A percentile compares a stretch with the other conserved stretches of the same genome.
These are phyloP conservation scores for Candida orba DNA, from an alignment of 805 yeast genomes.

Conservation along the genomic window DNA sequence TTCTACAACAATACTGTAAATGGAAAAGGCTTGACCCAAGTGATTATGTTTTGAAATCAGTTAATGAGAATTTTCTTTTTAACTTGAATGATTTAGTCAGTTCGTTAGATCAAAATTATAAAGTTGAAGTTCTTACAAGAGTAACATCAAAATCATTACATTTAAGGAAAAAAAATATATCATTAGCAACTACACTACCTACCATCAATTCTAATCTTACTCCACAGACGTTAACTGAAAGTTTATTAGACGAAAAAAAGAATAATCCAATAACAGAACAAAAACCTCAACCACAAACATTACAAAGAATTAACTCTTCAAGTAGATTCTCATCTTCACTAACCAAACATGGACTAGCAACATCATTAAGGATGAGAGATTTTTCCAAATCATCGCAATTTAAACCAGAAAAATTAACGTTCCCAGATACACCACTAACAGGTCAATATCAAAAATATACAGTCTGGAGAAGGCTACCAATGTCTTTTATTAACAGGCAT, in stretches of 20 bases:
- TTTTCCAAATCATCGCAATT: constrained; percentile 24
- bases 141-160: constrained; percentile 32
- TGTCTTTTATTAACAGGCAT: constrained; percentile 72
- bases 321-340: constrained; percentile 6
- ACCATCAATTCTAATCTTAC: constrained; percentile 22
- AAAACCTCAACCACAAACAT: not conserved
- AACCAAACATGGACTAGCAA: constrained; percentile 11
- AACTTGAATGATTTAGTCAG: constrained; percentile 35
- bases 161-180: constrained; percentile 25
- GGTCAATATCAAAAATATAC: constrained; percentile 69
- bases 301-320: not conserved
- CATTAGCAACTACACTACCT: constrained; percentile 15
- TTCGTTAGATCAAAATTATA: constrained; percentile 33
- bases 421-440: constrained; percentile 15
- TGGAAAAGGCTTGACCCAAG: constrained; percentile 29
- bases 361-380: constrained; percentile 29
- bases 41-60: constrained; percentile 29
- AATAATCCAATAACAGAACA: not conserved
- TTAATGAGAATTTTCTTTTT: constrained; percentile 24
- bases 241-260: not conserved
- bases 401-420: constrained; percentile 7
- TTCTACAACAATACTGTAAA: constrained; percentile 29
- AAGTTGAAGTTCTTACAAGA: constrained; percentile 36
- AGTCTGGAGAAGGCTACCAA: constrained; percentile 84
- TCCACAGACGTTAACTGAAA: constrained; percentile 22